Evolutionary conservation across 208 protist genomes (phyloP).

Genomic region (Borovskyia barvae): DNA sequence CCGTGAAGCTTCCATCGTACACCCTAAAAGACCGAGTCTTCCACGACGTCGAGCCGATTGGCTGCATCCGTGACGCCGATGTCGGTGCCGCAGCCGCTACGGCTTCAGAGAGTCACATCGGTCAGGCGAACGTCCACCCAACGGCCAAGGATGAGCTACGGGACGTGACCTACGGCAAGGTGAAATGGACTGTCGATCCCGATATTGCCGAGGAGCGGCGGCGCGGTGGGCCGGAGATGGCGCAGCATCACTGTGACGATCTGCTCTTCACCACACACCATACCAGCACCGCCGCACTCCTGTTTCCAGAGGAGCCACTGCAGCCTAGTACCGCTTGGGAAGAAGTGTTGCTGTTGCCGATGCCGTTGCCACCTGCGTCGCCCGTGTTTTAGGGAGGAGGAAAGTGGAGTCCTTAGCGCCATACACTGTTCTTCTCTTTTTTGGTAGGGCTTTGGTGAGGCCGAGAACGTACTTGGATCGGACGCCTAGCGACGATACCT

Average conservation of each 20-base stretch:
- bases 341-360: slow-evolving; percentile 46
- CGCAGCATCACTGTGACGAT: slow-evolving; percentile 47
- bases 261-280: slow-evolving; percentile 36
- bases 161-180: slow-evolving; percentile 50
- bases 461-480: too few species aligned
- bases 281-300: slow-evolving; percentile 25
- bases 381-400: slow-evolving; percentile 55
- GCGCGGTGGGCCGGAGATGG: slow-evolving; percentile 62
- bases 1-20: slow-evolving; percentile 51
- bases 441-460: not conserved
- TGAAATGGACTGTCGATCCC: slow-evolving; percentile 57
- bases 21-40: slow-evolving; percentile 55
- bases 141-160: slow-evolving; percentile 55
- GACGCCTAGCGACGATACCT: too few species aligned
- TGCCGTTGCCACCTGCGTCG: slow-evolving; percentile 73
- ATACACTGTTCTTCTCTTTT: slow-evolving; percentile 4
- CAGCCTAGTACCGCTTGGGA: slow-evolving; percentile 5
- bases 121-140: not conserved
- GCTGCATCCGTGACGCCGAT: slow-evolving; percentile 9
- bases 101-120: too few species aligned
- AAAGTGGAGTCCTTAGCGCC: too few species aligned
- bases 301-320: slow-evolving; percentile 42
- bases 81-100: not conserved
- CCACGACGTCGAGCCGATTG: slow-evolving; percentile 7
- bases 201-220: slow-evolving; percentile 69